phyloP scores from a whole-genome alignment of 2,329 filamentous ascomycete genomes.

The Colletotrichum somersetense region DNA sequence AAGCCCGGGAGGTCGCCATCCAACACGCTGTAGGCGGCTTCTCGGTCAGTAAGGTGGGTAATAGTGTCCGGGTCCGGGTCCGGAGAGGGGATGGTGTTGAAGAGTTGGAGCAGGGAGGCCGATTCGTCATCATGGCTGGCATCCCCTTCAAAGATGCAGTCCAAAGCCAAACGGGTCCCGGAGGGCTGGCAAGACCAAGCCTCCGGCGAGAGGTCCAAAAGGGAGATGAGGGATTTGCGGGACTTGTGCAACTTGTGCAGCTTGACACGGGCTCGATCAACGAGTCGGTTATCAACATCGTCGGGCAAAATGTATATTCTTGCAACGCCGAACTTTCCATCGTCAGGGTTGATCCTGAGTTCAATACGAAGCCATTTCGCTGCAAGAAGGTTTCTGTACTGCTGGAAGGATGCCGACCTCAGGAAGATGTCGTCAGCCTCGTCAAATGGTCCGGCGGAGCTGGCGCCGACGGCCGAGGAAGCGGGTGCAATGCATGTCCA shows the following conservation, averaged over 20 bases:
- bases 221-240: constrained; percentile 62
- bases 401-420: constrained; percentile 49
- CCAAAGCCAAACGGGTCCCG: background rate
- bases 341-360: constrained; percentile 47
- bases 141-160: constrained; percentile 47
- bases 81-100: constrained; percentile 80
- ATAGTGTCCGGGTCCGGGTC: constrained; percentile 65
- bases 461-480: background rate
- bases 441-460: constrained; percentile 9
- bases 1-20: constrained; percentile 67
- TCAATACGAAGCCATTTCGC: constrained; percentile 60
- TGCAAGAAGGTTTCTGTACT: constrained; percentile 50
- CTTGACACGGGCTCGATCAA: constrained; percentile 62
- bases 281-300: constrained; percentile 67
- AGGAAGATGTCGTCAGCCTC: constrained; percentile 39
- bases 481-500: constrained; percentile 36
- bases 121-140: constrained; percentile 54
- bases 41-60: constrained; percentile 61
- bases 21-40: constrained; percentile 69
- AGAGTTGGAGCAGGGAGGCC: constrained; percentile 74
- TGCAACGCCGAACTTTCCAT: constrained; percentile 49
- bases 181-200: constrained; percentile 65
- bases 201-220: constrained; percentile 66
- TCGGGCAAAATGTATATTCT: constrained; percentile 75
- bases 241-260: constrained; percentile 62